Base-by-base conservation (phyloP, 306 rosid genomes). In the Heteromeles arbutifolia region DNA sequence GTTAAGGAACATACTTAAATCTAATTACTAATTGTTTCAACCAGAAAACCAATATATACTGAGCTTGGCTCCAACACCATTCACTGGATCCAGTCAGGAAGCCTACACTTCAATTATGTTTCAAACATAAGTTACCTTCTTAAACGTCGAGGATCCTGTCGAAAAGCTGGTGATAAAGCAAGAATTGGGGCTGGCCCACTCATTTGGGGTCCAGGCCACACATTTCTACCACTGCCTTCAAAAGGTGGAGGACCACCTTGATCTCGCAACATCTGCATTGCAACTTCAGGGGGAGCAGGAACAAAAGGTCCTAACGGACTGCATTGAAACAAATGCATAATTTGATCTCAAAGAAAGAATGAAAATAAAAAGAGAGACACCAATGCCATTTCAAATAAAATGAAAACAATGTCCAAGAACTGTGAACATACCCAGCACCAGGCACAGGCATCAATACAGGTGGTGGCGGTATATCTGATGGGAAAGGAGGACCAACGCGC, bases 211-310 rank as follows among this genome's bases (percentile, higher is more conserved):
- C 93, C 97, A 59, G 93, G 77, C 77, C 84, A 82, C 84, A 91
- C 90, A 66, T 82, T 90, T 81, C 92, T 89, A 66, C 92, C 93
- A 75, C 88, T 70, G 53, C 84, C 89, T 83, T 96, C 99, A 79
- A 79, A 95, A 65, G 97, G 82, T 53, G 98, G 81, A 74, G 98
- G 91, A 59, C 98, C 98, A 58, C 97, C 99, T 83, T 96, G 99
- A 25, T 96, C 99, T 76, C 97, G 88, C 72, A 96, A 78, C 97
- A 96, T 92, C 82, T 90, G 96, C 99, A 92, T 96, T 52, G 99
- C 99, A 82, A 96, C 99, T 82, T 96, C 99, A 77, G 99, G 99
- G 25, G 99, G 99, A 78, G 99, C 99, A 82, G 99, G 99, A 75
- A 96, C 99, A 75, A 96, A 96, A 57, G 99, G 99, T 77, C 99